Conservation (phyloP, 768 basidiomycete species). For the Mycena sanguinolenta region DNA sequence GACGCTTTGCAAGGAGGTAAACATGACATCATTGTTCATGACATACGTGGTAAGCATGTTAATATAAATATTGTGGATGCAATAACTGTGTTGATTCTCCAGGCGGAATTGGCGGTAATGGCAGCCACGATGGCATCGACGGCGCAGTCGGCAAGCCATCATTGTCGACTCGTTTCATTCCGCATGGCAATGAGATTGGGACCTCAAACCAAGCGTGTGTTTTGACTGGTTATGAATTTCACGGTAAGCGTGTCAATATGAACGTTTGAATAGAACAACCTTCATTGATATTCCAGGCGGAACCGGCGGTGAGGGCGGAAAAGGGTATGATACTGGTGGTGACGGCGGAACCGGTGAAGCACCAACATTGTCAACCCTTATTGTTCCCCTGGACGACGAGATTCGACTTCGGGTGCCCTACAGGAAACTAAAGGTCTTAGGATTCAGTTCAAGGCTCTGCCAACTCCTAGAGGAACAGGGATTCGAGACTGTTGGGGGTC, state of each 20-base stretch:
- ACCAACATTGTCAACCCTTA: neutral
- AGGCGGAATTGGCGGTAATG: too few species aligned
- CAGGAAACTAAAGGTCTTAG: neutral
- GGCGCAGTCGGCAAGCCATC: too few species aligned
- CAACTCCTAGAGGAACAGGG: neutral
- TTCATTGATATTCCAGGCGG: neutral
- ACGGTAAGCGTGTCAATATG: neutral
- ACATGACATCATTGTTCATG: too few species aligned
- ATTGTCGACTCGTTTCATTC: too few species aligned
- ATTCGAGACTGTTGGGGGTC: slow-evolving; percentile 2
- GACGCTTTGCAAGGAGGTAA: too few species aligned
- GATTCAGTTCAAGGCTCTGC: neutral
- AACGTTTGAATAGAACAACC: too few species aligned
- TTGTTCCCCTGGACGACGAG: neutral
- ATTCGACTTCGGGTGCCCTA: neutral
- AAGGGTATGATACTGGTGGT: neutral
- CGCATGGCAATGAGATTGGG: too few species aligned
- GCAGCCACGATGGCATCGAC: too few species aligned
- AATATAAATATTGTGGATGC: too few species aligned
- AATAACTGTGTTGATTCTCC: too few species aligned
- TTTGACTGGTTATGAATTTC: neutral
- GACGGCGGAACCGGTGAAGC: neutral
- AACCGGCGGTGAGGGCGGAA: neutral
- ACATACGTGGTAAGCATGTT: too few species aligned
- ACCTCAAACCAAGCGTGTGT: too few species aligned